Evolutionary conservation across 1,284 basidiomycete species (phyloP).

Genomic region (Boletus sp.): DNA sequence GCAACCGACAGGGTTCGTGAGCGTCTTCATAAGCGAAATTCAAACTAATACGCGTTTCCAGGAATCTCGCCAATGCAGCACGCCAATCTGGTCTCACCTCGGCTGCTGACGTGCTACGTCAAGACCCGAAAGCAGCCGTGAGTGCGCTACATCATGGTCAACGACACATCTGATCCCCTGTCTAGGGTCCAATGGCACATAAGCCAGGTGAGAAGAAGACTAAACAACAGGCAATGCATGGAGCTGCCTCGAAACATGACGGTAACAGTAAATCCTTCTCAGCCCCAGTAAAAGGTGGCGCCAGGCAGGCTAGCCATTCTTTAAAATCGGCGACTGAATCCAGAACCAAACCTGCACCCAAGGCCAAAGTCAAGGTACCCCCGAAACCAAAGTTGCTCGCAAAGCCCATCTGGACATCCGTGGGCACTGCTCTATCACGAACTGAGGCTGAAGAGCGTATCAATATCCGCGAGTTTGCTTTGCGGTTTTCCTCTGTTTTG

Average conservation of each 20-base stretch:
- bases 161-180: slow-evolving; percentile 8
- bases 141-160: slow-evolving; percentile 10
- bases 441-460: slow-evolving; percentile 56
- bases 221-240: slow-evolving; percentile 9
- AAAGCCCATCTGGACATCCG: slow-evolving; percentile 45
- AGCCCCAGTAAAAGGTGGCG: slow-evolving; percentile 11
- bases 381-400: slow-evolving; percentile 33
- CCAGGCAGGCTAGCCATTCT: slow-evolving; percentile 5
- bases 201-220: slow-evolving; percentile 23
- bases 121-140: slow-evolving; percentile 35
- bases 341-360: slow-evolving; percentile 15
- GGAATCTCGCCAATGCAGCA: slow-evolving; percentile 37
- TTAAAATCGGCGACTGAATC: slow-evolving; percentile 8
- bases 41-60: slow-evolving; percentile 18
- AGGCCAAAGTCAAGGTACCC: slow-evolving; percentile 13
- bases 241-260: slow-evolving; percentile 4
- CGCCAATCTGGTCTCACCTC: slow-evolving; percentile 36
- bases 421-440: slow-evolving; percentile 44
- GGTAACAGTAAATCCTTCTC: slow-evolving; percentile 14
- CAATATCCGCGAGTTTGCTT: slow-evolving; percentile 66
- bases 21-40: background rate
- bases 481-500: slow-evolving; percentile 56
- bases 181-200: slow-evolving; percentile 32
- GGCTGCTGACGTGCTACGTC: slow-evolving; percentile 38
- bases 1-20: slow-evolving; percentile 50